Evolutionary conservation across 768 basidiomycete species (phyloP).

Genomic region (Gelatoporia subvermispora): DNA sequence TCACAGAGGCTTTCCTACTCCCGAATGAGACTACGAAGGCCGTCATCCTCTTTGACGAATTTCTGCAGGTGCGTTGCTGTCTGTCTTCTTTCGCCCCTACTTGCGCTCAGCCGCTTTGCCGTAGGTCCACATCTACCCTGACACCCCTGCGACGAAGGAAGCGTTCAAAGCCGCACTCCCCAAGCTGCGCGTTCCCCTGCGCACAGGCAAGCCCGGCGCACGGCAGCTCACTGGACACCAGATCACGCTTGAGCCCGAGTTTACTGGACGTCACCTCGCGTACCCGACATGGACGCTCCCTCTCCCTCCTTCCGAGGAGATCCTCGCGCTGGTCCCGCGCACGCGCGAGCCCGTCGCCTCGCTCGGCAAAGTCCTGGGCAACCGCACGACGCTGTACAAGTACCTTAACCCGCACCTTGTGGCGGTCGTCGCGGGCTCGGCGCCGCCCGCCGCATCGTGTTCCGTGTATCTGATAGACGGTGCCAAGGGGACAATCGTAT

Average conservation of each 20-base stretch:
- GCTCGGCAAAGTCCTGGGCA: conserved; percentile 79
- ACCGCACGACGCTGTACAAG: conserved; percentile 89
- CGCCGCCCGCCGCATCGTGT: conserved; percentile 32
- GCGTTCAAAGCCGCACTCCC: conserved; percentile 42
- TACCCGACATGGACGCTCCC: conserved; percentile 64
- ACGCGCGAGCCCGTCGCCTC: conserved; percentile 60
- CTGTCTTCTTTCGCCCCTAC: not conserved
- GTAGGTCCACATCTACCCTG: conserved; percentile 70
- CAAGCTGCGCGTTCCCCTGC: conserved; percentile 53
- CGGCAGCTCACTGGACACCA: conserved; percentile 57
- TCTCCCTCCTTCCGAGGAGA: conserved; percentile 50
- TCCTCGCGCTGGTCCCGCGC: conserved; percentile 48
- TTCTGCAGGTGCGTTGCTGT: conserved; percentile 51
- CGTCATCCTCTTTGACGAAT: conserved; percentile 69
- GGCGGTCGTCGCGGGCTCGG: conserved; percentile 53
- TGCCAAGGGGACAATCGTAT: conserved; percentile 71
- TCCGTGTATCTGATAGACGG: conserved; percentile 76
- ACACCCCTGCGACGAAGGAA: conserved; percentile 39
- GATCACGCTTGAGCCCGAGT: conserved; percentile 35
- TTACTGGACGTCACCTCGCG: conserved; percentile 44
- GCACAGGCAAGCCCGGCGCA: conserved; percentile 35
- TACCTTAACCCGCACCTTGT: conserved; percentile 84
- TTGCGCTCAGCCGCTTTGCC: not conserved
- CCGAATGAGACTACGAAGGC: conserved; percentile 38
- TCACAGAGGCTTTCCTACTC: conserved; percentile 56